Conservation (phyloP, 768 basidiomycete species). For the Cystobasidium onofrii region DNA sequence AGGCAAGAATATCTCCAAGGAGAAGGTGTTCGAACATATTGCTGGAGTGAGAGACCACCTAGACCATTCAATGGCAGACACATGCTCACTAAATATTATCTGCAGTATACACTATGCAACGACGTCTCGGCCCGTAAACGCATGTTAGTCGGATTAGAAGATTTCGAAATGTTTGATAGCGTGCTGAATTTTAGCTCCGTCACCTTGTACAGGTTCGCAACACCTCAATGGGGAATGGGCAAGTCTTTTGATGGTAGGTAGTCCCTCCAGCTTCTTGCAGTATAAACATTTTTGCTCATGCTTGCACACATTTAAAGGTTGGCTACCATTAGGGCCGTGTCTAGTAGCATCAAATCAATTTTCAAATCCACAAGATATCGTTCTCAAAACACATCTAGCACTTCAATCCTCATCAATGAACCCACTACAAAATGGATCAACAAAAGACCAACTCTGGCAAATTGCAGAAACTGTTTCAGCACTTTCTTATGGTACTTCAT, state of each 20-base stretch:
- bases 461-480: conserved; percentile 29
- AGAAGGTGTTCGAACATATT: conserved; percentile 10
- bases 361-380: conserved; percentile 7
- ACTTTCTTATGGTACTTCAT: conserved; percentile 19
- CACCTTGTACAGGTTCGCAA: conserved; percentile 18
- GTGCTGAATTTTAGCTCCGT: not conserved
- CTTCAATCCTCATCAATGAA: not conserved
- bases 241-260: conserved; percentile 12
- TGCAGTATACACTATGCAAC: conserved; percentile 29
- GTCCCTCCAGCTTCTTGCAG: not conserved
- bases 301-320: not conserved
- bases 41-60: too few relatives aligned
- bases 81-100: too few relatives aligned
- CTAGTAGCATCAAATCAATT: conserved; percentile 2
- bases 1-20: conserved; percentile 6
- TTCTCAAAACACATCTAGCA: conserved; percentile 4
- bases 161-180: not conserved
- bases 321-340: conserved; percentile 26
- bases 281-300: not conserved
- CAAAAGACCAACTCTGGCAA: conserved; percentile 17
- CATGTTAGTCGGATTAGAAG: not conserved
- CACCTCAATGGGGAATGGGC: conserved; percentile 31
- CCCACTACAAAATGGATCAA: conserved; percentile 14
- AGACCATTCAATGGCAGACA: too few relatives aligned
- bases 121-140: conserved; percentile 20